phyloP scores from a whole-genome alignment of 2,329 filamentous ascomycete genomes.

The Clarireedia monteithiana region DNA sequence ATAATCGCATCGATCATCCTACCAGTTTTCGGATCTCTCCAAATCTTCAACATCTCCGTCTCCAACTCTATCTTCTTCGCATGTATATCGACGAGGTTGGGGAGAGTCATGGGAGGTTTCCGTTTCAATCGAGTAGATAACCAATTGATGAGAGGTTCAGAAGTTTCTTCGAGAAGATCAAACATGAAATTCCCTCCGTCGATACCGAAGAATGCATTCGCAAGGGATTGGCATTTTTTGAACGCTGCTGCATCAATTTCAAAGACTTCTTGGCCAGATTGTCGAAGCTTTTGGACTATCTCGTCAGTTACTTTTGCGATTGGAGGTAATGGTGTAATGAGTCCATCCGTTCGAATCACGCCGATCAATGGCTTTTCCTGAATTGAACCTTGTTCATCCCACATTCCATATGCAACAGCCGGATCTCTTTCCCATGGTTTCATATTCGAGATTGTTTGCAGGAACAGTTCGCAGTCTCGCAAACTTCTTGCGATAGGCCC shows the following conservation, averaged over 20 bases:
- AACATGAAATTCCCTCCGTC: conserved; percentile 50
- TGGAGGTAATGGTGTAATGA: conserved; percentile 44
- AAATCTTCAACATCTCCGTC: conserved; percentile 48
- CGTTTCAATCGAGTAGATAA: conserved; percentile 43
- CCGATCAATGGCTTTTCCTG: conserved; percentile 34
- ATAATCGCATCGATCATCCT: conserved; percentile 51
- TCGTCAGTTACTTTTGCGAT: conserved; percentile 39
- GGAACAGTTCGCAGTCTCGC: conserved; percentile 39
- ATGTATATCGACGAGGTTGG: conserved; percentile 44
- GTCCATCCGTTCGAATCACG: conserved; percentile 40
- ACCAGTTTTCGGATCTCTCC: conserved; percentile 38
- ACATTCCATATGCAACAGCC: conserved; percentile 35
- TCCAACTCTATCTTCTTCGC: conserved; percentile 44
- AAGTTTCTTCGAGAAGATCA: conserved; percentile 45
- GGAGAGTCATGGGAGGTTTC: conserved; percentile 38
- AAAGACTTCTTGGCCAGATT: conserved; percentile 45
- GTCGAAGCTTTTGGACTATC: conserved; percentile 33
- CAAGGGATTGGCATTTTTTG: conserved; percentile 46
- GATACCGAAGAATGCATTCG: conserved; percentile 49
- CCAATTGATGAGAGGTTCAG: conserved; percentile 53
- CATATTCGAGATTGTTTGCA: conserved; percentile 45
- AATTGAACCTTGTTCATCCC: conserved; percentile 28
- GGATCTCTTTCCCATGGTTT: conserved; percentile 41
- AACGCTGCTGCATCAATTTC: conserved; percentile 49
- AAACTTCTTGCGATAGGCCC: conserved; percentile 41